These are phyloP conservation scores for Lindgomyces ingoldianus DNA, from an alignment of 495 filamentous ascomycete genomes.

Conservation along the genomic window DNA sequence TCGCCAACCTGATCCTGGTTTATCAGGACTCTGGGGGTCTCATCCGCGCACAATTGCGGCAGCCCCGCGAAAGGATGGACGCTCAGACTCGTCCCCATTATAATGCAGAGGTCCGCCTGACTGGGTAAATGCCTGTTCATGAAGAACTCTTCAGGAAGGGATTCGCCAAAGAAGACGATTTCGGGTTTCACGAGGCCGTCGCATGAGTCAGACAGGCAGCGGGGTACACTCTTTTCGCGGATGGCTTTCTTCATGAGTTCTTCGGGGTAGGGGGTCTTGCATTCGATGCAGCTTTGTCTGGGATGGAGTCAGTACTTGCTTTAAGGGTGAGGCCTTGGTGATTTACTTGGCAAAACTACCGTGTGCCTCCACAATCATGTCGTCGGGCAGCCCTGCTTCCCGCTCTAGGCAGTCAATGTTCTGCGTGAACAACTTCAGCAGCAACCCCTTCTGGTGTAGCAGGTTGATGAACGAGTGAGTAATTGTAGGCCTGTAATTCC, in stretches of 20 bases:
- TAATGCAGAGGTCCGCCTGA: slow-evolving; percentile 75
- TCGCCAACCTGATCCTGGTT: slow-evolving; percentile 85
- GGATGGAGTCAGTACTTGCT: not conserved
- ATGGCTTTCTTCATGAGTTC: slow-evolving; percentile 71
- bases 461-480: slow-evolving; percentile 77
- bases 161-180: slow-evolving; percentile 91
- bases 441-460: slow-evolving; percentile 71
- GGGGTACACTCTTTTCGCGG: slow-evolving; percentile 62
- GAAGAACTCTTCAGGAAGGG: slow-evolving; percentile 70
- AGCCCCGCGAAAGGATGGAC: slow-evolving; percentile 90
- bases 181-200: slow-evolving; percentile 89
- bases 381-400: slow-evolving; percentile 75
- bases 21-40: slow-evolving; percentile 75
- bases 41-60: slow-evolving; percentile 61
- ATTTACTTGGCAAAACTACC: slow-evolving; percentile 76
- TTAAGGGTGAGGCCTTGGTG: not conserved
- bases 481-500: slow-evolving; percentile 83
- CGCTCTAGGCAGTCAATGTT: slow-evolving; percentile 97
- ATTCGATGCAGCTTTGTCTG: slow-evolving; percentile 83
- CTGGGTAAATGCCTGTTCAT: slow-evolving; percentile 55
- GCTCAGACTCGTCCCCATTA: slow-evolving; percentile 87
- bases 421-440: slow-evolving; percentile 90
- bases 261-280: slow-evolving; percentile 68
- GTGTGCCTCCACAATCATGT: slow-evolving; percentile 89
- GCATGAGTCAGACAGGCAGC: slow-evolving; percentile 62